Conservation (phyloP, 331 rosid genomes). For the Cucumis variabilis region DNA sequence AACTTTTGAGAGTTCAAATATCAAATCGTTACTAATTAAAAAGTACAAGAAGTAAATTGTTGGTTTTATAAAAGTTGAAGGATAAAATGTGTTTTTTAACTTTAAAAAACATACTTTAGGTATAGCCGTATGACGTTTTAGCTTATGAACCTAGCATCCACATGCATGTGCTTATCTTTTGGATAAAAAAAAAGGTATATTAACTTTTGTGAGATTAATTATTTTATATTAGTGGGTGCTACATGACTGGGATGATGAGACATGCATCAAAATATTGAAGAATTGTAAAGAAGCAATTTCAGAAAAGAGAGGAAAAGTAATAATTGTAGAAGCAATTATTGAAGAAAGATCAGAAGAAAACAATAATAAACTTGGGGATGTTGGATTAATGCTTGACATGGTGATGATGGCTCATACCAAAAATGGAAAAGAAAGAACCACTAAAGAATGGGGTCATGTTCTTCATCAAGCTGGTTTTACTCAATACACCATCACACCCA, state of each 20-base stretch:
- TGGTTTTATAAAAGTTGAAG: no score
- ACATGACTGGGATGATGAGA: slow-evolving; percentile 40
- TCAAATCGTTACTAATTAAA: no score
- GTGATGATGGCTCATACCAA: slow-evolving; percentile 52
- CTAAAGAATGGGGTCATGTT: slow-evolving; percentile 49
- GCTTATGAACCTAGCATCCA: no score
- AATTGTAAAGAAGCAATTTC: slow-evolving; percentile 34
- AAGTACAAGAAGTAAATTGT: no score
- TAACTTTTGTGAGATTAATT: background rate
- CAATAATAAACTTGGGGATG: slow-evolving; percentile 28
- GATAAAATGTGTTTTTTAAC: no score
- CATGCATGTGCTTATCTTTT: no score
- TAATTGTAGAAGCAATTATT: slow-evolving; percentile 32
- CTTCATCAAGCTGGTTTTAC: slow-evolving; percentile 52
- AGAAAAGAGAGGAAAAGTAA: slow-evolving; percentile 29
- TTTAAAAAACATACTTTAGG: no score
- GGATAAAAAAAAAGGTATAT: no score
- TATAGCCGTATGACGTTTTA: no score
- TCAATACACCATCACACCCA: slow-evolving; percentile 55
- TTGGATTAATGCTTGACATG: slow-evolving; percentile 50
- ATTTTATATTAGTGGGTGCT: slow-evolving; percentile 11
- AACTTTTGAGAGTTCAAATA: no score
- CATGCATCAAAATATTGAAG: slow-evolving; percentile 34
- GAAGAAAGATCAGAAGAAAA: background rate
- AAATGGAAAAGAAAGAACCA: slow-evolving; percentile 65